Evolutionary conservation across 306 rosid species (phyloP), one percentile per base, ranked within the genome.

Genomic region (Bauhinia variegata): DNA sequence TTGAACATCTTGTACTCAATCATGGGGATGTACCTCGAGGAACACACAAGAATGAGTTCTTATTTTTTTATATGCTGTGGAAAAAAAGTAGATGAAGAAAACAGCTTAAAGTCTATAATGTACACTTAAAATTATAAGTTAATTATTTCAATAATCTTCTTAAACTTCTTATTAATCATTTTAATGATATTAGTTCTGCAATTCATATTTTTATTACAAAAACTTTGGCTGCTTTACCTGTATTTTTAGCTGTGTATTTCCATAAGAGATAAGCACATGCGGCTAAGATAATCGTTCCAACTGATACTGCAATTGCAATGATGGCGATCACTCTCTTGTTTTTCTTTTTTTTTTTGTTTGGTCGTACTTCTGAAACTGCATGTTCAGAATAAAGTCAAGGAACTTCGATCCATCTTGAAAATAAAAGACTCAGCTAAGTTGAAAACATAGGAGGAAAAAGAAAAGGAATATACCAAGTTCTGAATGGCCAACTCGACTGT

Each of bases 391-490:
- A 36, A 36, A 36, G 9, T 36, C 46, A 23, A 10, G 7, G 13
- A 23, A 23, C 15, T 53, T 13, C 5, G 44, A 2, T 5, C 47
- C 12, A 15, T 3, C 7, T 7, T 7, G 41, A 8, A 18, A 49
- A 18, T 30, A 42, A 8, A 4, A 28, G 28, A 11, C 1, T 41
- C 47, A 0, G 10, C 18, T n/a, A 55, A 7, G 12, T 38, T 41
- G 11, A 0, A 36, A 5, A 38, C 9, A 5, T 5, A 3, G 41
- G 1, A 36, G 2, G 8, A 36, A 36, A 5, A 36, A 0, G 8
- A 36, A 36, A 36, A 36, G 41, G 1, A 13, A 36, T 4, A 1
- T 34, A 84, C 85, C 83, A 4, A 62, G 67, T 41, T 84, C 74
- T 42, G 71, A 28, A 19, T 15, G 3, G 7, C 60, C 56, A 30